Conservation (phyloP, 176 grass and related monocot species). For the Aegilops speltoides region DNA sequence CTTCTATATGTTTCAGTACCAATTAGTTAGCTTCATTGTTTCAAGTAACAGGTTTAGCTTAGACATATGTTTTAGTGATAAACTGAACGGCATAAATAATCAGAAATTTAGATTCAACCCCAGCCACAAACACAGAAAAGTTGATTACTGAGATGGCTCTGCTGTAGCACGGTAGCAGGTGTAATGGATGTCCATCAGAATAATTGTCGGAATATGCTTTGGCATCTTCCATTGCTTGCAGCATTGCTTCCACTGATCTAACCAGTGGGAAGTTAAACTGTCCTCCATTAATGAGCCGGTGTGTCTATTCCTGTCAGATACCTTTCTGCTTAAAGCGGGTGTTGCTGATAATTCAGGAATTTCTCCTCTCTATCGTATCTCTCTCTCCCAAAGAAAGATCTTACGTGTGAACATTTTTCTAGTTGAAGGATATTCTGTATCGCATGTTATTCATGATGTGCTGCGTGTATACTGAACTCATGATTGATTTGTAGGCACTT, state of each 20-base stretch:
- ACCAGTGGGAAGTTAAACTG: not conserved
- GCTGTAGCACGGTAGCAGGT: not conserved
- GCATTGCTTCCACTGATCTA: constrained; percentile 3
- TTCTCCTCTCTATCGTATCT: not conserved
- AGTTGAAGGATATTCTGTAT: not conserved
- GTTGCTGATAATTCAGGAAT: not conserved
- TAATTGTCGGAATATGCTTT: constrained; percentile 17
- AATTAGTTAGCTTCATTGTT: constrained; percentile 13
- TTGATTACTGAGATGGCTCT: not conserved
- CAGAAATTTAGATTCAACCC: not conserved
- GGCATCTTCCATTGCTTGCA: not conserved
- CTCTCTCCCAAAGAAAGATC: not conserved
- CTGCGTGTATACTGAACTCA: not conserved
- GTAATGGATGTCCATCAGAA: not conserved
- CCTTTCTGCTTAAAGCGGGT: constrained; percentile 3
- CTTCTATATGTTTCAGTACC: constrained; percentile 3
- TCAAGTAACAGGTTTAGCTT: not conserved
- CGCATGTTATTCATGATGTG: not conserved
- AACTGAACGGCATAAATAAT: not conserved
- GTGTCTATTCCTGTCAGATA: not conserved
- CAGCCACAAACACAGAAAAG: not conserved
- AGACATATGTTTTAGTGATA: not conserved
- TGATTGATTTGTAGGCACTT: not conserved
- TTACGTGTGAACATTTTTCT: not conserved
- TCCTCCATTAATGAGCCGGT: not conserved